A percentile compares a stretch with the other conserved stretches of the same genome.
phyloP scores from a whole-genome alignment of 2,329 filamentous ascomycete species.

The Ceratocystis lukuohia region DNA sequence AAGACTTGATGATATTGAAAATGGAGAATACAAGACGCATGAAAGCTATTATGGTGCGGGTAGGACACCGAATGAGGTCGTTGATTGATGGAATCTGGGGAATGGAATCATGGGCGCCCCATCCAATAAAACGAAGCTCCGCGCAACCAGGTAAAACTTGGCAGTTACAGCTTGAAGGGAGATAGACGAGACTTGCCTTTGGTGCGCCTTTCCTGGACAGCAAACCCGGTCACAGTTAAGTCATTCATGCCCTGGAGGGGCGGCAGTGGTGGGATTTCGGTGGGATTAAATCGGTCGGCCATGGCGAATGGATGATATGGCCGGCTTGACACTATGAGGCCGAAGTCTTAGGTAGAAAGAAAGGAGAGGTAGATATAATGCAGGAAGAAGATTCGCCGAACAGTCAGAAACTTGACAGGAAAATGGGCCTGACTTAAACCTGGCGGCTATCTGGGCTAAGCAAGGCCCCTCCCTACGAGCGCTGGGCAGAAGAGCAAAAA shows the following conservation, averaged over 20 bases:
- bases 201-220: conserved; percentile 16
- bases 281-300: conserved; percentile 8
- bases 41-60: neutral
- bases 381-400: neutral
- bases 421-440: neutral
- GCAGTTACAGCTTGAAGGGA: neutral
- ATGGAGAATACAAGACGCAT: too few species aligned
- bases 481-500: neutral
- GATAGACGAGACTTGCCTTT: conserved; percentile 10
- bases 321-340: neutral
- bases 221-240: neutral
- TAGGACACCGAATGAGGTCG: neutral
- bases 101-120: neutral
- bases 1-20: neutral
- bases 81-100: neutral
- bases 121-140: neutral
- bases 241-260: neutral
- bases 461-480: neutral
- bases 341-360: neutral
- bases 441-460: neutral
- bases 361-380: neutral
- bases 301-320: neutral
- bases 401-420: neutral
- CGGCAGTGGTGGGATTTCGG: neutral
- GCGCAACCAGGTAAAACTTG: neutral